These are phyloP conservation scores for Salix koriyanagi DNA, from an alignment of 345 rosid species.

Conservation along the genomic window DNA sequence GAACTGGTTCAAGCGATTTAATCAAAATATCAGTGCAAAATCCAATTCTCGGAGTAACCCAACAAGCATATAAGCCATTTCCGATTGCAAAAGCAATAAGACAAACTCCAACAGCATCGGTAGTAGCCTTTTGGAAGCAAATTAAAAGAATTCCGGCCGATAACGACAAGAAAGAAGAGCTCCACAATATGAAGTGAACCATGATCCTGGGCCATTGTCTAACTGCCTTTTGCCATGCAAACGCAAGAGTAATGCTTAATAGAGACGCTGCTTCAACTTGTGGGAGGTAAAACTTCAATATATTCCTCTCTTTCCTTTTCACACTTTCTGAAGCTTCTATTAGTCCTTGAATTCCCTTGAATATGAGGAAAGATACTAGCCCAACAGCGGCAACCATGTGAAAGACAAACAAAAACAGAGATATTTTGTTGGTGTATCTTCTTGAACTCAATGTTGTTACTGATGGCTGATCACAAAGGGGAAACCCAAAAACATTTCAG, in stretches of 20 bases:
- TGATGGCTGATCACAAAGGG: conserved; percentile 38
- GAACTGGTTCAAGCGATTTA: conserved; percentile 64
- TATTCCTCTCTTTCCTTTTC: conserved; percentile 52
- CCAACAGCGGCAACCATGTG: conserved; percentile 65
- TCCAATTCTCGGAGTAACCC: conserved; percentile 59
- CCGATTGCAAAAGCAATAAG: conserved; percentile 77
- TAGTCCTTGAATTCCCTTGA: conserved; percentile 82
- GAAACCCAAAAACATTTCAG: not conserved
- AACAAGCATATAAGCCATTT: conserved; percentile 84
- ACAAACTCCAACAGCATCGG: conserved; percentile 80
- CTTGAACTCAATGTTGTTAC: conserved; percentile 69
- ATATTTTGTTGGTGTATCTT: conserved; percentile 72
- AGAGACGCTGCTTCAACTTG: conserved; percentile 87
- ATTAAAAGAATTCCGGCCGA: conserved; percentile 86
- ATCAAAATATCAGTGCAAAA: conserved; percentile 61
- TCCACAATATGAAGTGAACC: conserved; percentile 89
- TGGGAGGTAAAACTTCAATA: conserved; percentile 58
- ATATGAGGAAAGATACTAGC: conserved; percentile 71
- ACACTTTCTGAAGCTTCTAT: conserved; percentile 44
- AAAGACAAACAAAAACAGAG: conserved; percentile 59
- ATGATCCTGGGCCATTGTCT: conserved; percentile 71
- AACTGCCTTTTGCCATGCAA: conserved; percentile 78
- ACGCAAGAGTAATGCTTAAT: conserved; percentile 77
- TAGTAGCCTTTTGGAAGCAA: conserved; percentile 82
- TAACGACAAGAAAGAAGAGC: conserved; percentile 59